These are phyloP conservation scores for Pichia nanzhaoensis DNA, from an alignment of 805 yeast species.

Conservation along the genomic window DNA sequence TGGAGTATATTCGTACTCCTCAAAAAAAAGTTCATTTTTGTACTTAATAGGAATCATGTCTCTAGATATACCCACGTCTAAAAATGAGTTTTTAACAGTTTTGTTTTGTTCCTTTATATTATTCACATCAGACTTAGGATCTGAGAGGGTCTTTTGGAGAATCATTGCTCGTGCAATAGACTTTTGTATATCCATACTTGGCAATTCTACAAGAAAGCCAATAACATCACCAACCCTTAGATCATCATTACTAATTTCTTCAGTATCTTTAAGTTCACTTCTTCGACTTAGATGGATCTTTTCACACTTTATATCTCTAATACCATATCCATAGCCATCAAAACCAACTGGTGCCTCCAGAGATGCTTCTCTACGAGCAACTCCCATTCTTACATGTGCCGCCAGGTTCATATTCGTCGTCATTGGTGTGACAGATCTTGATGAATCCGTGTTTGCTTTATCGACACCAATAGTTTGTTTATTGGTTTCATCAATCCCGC, in stretches of 20 bases:
- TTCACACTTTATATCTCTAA: slow-evolving; percentile 74
- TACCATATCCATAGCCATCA: slow-evolving; percentile 90
- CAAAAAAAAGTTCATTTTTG: slow-evolving; percentile 71
- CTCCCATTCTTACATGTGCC: slow-evolving; percentile 66
- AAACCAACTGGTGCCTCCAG: slow-evolving; percentile 94
- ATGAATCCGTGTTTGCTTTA: neutral
- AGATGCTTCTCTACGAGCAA: slow-evolving; percentile 79
- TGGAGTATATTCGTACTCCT: slow-evolving; percentile 71
- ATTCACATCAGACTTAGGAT: slow-evolving; percentile 13
- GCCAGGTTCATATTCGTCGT: neutral
- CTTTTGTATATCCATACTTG: slow-evolving; percentile 42
- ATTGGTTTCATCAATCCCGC: slow-evolving; percentile 17
- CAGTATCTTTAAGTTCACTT: slow-evolving; percentile 31
- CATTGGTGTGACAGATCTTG: slow-evolving; percentile 8
- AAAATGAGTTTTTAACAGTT: slow-evolving; percentile 3
- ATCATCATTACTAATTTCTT: slow-evolving; percentile 28
- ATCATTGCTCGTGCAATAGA: slow-evolving; percentile 35
- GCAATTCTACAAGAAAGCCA: slow-evolving; percentile 71
- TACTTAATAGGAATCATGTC: slow-evolving; percentile 86
- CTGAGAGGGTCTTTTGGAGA: slow-evolving; percentile 21
- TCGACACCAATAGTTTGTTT: slow-evolving; percentile 13
- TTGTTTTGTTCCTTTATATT: slow-evolving; percentile 1
- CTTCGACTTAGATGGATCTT: slow-evolving; percentile 72
- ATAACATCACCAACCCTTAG: slow-evolving; percentile 73
- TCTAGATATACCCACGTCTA: slow-evolving; percentile 45